Percentiles rank a stretch among this genome's conserved stretches.
These are phyloP conservation scores for Przewalskia tangutica DNA, from an alignment of 257 asterid species.

Conservation along the genomic window DNA sequence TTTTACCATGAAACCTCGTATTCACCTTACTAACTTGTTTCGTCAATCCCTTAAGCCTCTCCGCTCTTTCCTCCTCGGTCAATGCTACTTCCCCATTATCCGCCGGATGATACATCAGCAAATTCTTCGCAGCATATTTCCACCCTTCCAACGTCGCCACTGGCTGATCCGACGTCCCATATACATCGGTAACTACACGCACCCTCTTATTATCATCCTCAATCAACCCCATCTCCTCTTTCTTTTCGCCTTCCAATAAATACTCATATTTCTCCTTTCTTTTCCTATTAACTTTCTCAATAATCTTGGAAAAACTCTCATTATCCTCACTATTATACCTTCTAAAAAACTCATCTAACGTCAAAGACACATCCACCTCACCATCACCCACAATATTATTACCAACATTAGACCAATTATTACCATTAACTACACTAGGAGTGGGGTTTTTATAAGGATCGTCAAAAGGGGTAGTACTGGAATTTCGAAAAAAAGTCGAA, in stretches of 20 bases:
- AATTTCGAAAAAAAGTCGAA: slow-evolving; percentile 56
- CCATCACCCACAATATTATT: slow-evolving; percentile 20
- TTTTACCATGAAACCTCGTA: slow-evolving; percentile 69
- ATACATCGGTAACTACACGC: slow-evolving; percentile 57
- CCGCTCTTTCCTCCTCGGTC: slow-evolving; percentile 64
- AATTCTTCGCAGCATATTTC: slow-evolving; percentile 74
- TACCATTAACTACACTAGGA: neutral
- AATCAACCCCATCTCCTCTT: slow-evolving; percentile 29
- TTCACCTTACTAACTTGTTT: slow-evolving; percentile 63
- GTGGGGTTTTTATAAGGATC: slow-evolving; percentile 1
- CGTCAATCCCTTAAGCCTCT: slow-evolving; percentile 65
- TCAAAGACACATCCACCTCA: slow-evolving; percentile 28
- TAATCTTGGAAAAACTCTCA: slow-evolving; percentile 58
- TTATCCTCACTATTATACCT: slow-evolving; percentile 95
- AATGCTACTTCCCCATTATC: slow-evolving; percentile 74
- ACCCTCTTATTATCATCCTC: slow-evolving; percentile 55
- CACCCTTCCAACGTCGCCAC: slow-evolving; percentile 68
- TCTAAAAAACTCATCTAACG: slow-evolving; percentile 65
- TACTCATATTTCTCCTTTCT: slow-evolving; percentile 64
- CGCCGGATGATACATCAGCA: slow-evolving; percentile 93
- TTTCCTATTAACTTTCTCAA: slow-evolving; percentile 70
- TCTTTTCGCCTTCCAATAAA: slow-evolving; percentile 49
- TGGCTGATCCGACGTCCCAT: slow-evolving; percentile 87
- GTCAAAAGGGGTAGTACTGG: slow-evolving; percentile 47
- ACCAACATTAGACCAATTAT: neutral